Evolutionary conservation across 2,329 filamentous ascomycete species (phyloP), one percentile per base, ranked within the genome.

Genomic region (Aspergillus quadrilineatus): DNA sequence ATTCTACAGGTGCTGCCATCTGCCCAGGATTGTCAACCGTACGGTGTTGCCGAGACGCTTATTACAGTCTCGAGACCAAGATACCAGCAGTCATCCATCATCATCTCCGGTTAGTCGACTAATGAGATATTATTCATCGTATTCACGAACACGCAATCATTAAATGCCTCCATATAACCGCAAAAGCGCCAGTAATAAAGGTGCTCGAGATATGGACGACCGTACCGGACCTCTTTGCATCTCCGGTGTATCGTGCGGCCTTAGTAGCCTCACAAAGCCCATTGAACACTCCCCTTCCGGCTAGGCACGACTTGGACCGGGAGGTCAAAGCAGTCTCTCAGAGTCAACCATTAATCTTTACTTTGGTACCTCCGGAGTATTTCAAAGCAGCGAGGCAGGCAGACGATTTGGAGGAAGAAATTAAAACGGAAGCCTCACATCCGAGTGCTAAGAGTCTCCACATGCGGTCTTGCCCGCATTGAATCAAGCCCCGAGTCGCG

Each of bases 41-140:
- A 45, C 37, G 22, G 45, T 51, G 53, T 43, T 53, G 55, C 55
- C 49, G 55, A 56, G 45, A 52, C 55, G 54, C 54, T 52, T 47
- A 53, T 44, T 44, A 53, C 22, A 45, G 28, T 34, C 15, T 22
- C 10, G 29, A 14, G 36, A 22, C 14, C n/a, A 29, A 39, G 28
- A 41, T 22, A 44, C n/a, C 36, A 26, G n/a, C 9, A n/a, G 36
- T 4, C 22, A 50, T 50, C 36, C n/a, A 34, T 12, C 12, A 22
- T 37, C 8, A 14, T 17, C 22, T 4, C 22, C 17, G 12, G 12
- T 44, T 22, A 45, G 30, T 45, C 12, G 26, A 37, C 5, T 9
- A 37, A 37, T 14, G 12, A 10, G 8, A 37, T 37, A 10, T 14
- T 14, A 14, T 9, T 5, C 7, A 37, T 37, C 14, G 9, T n/a